These are phyloP conservation scores for Filosporella fistucella DNA, from an alignment of 495 filamentous ascomycete species.

Conservation along the genomic window DNA sequence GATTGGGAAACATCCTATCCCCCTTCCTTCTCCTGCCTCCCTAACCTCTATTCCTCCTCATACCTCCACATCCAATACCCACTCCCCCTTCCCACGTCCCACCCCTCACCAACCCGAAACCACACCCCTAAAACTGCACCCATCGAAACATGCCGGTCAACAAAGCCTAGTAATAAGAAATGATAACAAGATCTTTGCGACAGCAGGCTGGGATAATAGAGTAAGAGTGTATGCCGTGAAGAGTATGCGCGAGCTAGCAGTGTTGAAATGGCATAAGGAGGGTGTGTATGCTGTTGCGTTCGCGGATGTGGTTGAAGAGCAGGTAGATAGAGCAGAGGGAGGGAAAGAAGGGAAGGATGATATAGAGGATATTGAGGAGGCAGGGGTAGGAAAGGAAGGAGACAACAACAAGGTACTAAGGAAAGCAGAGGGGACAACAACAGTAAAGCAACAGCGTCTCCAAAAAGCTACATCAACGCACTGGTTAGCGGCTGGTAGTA, in stretches of 20 bases:
- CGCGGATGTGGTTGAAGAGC: constrained; percentile 53
- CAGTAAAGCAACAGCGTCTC: constrained; percentile 59
- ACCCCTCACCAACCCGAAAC: too few relatives aligned
- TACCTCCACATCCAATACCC: too few relatives aligned
- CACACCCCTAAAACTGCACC: constrained; percentile 49
- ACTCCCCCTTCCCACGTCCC: too few relatives aligned
- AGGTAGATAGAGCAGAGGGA: too few relatives aligned
- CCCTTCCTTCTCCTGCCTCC: constrained; percentile 24
- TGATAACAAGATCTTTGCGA: constrained; percentile 81
- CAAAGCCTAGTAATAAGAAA: constrained; percentile 73
- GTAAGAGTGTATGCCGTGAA: constrained; percentile 76
- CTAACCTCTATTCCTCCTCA: too few relatives aligned
- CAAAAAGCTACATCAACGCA: constrained; percentile 65
- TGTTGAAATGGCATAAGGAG: constrained; percentile 91
- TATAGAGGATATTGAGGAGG: constrained; percentile 3
- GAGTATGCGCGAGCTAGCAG: constrained; percentile 83
- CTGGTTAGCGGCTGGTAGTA: constrained; percentile 88
- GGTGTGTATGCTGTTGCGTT: constrained; percentile 88
- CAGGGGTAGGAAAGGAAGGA: background rate
- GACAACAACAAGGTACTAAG: constrained; percentile 6
- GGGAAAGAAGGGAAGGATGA: background rate
- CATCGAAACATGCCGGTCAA: constrained; percentile 88
- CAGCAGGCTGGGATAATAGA: constrained; percentile 87
- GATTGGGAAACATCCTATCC: constrained; percentile 39
- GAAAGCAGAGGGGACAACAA: constrained; percentile 31